Evolutionary conservation across 1,284 basidiomycete species (phyloP), one percentile per base, ranked within the genome.

Genomic region (Trametes hirsuta): DNA sequence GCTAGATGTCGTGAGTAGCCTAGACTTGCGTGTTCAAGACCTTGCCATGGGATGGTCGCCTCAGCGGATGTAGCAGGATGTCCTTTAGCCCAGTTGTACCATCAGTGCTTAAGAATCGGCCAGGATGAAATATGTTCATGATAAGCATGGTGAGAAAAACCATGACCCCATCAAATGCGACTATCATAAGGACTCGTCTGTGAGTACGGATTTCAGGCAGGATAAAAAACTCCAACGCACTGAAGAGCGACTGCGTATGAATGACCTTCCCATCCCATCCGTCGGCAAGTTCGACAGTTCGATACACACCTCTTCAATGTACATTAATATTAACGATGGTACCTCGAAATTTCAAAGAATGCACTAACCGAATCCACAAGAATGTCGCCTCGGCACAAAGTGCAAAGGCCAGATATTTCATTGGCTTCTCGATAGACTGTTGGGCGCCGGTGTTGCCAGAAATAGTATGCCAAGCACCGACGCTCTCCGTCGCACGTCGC

Each of bases 131-230:
- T 58, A 85, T 61, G 68, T 85, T 86, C 56, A 86, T 73, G 2
- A 78, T 77, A 50, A 72, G 79, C 34, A 83, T 81, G 0, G 84
- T 83, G 9, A 86, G 72, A 1, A 79, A 70, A 59, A 89, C 79
- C 78, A 87, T 85, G 2, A 75, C 75, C 4, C 81, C 86, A 60
- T 88, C 86, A 5, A 88, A 76, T 14, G 83, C 77, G 64, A 81
- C 82, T 84, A 69, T 36, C 22, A 18, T 18, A 18, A 18, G 18
- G 18, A 18, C 18, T 18, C 18, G 18, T 18, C 18, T 18, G 15
- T 47, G 6, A 47, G 46, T 18, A 30, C 6, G 15, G 14, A 9
- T 6, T 25, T 11, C 8, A 9, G 4, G 14, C 6, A 1, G 4
- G 12, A 39, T 21, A 22, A 14, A 21, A 1, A 12, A 37, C 12